A percentile compares a stretch with the other conserved stretches of the same genome.
Evolutionary conservation across 805 yeast genomes (phyloP).

Genomic region (Schwanniomyces vanrijiae): DNA sequence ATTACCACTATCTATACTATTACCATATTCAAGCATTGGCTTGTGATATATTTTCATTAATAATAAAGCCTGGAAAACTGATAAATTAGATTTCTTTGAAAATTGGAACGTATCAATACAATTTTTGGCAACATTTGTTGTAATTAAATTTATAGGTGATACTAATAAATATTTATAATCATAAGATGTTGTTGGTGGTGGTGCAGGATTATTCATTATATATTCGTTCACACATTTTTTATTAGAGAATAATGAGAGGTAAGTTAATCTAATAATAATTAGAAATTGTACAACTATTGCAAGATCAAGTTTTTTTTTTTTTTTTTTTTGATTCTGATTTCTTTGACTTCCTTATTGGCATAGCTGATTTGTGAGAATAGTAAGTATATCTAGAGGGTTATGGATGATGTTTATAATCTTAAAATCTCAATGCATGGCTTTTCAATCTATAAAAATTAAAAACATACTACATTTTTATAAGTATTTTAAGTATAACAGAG

Average conservation of each 20-base stretch:
- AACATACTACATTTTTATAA: too few species aligned
- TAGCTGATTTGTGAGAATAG: too few species aligned
- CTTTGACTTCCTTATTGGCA: too few species aligned
- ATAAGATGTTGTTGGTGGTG: constrained; percentile 9
- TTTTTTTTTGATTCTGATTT: constrained; percentile 14
- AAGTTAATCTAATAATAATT: constrained; percentile 25
- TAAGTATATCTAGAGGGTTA: too few species aligned
- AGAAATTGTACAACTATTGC: constrained; percentile 23
- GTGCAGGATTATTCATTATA: constrained; percentile 12
- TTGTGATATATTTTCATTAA: constrained; percentile 48
- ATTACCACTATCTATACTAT: constrained; percentile 53
- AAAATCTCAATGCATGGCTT: too few species aligned
- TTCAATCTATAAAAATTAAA: too few species aligned
- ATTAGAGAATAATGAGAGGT: constrained; percentile 26
- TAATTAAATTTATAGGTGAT: constrained; percentile 19
- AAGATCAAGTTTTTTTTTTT: constrained; percentile 21
- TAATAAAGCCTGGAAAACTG: constrained; percentile 51
- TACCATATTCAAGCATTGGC: constrained; percentile 49
- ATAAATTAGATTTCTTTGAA: constrained; percentile 33
- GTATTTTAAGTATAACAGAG: too few species aligned
- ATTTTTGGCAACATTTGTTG: constrained; percentile 19
- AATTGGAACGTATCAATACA: constrained; percentile 24
- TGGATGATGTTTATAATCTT: too few species aligned
- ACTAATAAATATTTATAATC: constrained; percentile 17
- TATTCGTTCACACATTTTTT: constrained; percentile 20